Conservation (phyloP, 2,329 filamentous ascomycete genomes). For the Colletotrichum tropicicola region DNA sequence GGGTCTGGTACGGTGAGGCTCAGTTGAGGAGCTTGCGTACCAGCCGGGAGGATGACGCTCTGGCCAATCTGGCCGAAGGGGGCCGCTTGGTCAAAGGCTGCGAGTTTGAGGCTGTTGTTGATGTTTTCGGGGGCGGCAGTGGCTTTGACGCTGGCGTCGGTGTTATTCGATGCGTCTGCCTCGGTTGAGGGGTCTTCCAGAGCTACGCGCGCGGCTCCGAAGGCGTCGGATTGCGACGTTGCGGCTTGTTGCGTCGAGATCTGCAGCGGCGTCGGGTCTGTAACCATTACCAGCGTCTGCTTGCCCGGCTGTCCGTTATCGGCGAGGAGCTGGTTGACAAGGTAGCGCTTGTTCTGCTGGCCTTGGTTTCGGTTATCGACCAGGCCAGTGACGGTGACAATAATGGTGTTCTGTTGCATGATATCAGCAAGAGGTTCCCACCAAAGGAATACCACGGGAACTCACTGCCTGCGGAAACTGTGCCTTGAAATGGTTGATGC, state of each 20-base stretch:
- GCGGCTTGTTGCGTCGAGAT: slow-evolving; percentile 35
- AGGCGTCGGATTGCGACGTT: slow-evolving; percentile 35
- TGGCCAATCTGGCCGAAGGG: slow-evolving; percentile 45
- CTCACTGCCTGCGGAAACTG: slow-evolving; percentile 46
- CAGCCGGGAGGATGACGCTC: slow-evolving; percentile 45
- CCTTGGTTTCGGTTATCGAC: slow-evolving; percentile 43
- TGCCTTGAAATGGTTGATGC: slow-evolving; percentile 48
- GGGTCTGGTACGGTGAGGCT: slow-evolving; percentile 46
- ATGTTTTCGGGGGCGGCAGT: slow-evolving; percentile 23
- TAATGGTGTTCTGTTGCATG: slow-evolving; percentile 43
- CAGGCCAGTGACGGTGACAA: slow-evolving; percentile 46
- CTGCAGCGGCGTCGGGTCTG: slow-evolving; percentile 45
- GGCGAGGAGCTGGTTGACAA: slow-evolving; percentile 48
- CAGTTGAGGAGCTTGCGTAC: slow-evolving; percentile 38
- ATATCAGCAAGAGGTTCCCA: slow-evolving; percentile 22
- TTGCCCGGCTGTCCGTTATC: slow-evolving; percentile 45
- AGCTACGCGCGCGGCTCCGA: slow-evolving; percentile 17
- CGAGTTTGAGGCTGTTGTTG: slow-evolving; percentile 29
- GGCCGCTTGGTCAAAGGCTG: slow-evolving; percentile 38
- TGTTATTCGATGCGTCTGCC: slow-evolving; percentile 9
- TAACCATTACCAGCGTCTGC: slow-evolving; percentile 48
- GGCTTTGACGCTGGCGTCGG: slow-evolving; percentile 30
- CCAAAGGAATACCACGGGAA: neutral
- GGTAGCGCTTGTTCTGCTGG: slow-evolving; percentile 44
- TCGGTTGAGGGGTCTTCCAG: neutral